Percentiles rank a stretch among this genome's conserved stretches.
These are phyloP conservation scores for Discostella pseudostelligera DNA, from an alignment of 108 stramenopile species.

Conservation along the genomic window DNA sequence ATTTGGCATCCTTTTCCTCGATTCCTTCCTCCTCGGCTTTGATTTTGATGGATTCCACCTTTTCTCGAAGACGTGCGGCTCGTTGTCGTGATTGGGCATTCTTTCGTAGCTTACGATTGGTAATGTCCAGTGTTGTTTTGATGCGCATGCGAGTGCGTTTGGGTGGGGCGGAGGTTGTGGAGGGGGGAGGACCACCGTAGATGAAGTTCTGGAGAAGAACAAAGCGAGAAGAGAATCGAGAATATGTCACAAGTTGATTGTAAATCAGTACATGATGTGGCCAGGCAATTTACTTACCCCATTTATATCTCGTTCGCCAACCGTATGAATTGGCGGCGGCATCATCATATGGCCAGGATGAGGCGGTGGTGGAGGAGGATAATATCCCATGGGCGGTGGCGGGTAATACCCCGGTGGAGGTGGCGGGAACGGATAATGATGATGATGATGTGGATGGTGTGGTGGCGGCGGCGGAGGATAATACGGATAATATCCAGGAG, in stretches of 20 bases:
- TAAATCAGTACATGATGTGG: background rate
- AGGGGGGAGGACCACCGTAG: constrained; percentile 30
- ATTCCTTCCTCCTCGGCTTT: constrained; percentile 52
- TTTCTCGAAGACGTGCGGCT: constrained; percentile 58
- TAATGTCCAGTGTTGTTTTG: constrained; percentile 49
- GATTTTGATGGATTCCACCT: constrained; percentile 49
- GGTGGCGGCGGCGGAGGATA: constrained; percentile 11
- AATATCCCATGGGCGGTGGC: constrained; percentile 25
- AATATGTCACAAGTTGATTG: background rate
- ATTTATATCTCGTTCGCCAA: constrained; percentile 7
- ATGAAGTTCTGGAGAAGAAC: constrained; percentile 20
- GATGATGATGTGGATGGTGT: constrained; percentile 38
- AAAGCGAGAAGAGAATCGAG: background rate
- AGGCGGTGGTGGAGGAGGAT: constrained; percentile 45
- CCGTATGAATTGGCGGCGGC: constrained; percentile 9
- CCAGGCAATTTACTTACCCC: background rate
- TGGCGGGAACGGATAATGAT: constrained; percentile 22
- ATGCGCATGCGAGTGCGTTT: constrained; percentile 13
- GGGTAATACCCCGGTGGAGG: constrained; percentile 21
- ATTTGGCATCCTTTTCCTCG: constrained; percentile 51
- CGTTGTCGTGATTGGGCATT: constrained; percentile 74
- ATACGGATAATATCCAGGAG: constrained; percentile 15
- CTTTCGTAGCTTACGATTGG: constrained; percentile 65
- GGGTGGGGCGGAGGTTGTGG: background rate
- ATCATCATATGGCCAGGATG: constrained; percentile 22